These are phyloP conservation scores for Apiospora sp. DNA, from an alignment of 2,329 filamentous ascomycete species.

Conservation along the genomic window DNA sequence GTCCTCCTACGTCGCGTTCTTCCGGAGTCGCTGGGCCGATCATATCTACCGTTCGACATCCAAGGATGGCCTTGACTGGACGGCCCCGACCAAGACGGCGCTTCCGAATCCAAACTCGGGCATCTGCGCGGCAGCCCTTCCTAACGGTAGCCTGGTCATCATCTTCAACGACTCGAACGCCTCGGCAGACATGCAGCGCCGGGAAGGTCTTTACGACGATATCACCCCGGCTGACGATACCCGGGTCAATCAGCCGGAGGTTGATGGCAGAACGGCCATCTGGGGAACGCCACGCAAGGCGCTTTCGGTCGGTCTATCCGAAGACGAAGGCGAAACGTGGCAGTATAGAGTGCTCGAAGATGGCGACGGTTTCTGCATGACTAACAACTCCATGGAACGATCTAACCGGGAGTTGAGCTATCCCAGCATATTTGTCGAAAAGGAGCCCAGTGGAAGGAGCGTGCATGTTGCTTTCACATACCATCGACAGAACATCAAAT, in stretches of 20 bases:
- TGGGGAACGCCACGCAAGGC: constrained; percentile 52
- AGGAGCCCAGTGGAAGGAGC: constrained; percentile 30
- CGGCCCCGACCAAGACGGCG: constrained; percentile 41
- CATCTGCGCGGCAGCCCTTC: constrained; percentile 48
- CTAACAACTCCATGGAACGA: constrained; percentile 51
- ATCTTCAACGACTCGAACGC: constrained; percentile 52
- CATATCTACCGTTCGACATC: constrained; percentile 51
- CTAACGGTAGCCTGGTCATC: constrained; percentile 45
- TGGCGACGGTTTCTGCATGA: constrained; percentile 54
- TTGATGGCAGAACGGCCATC: constrained; percentile 48
- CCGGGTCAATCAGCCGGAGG: constrained; percentile 46
- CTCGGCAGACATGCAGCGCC: constrained; percentile 41
- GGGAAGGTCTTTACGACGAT: constrained; percentile 53
- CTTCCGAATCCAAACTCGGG: constrained; percentile 55
- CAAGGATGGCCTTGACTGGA: constrained; percentile 48
- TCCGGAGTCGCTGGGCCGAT: constrained; percentile 54
- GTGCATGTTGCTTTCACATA: constrained; percentile 52
- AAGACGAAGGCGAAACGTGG: constrained; percentile 49
- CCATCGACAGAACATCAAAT: constrained; percentile 52
- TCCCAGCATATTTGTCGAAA: constrained; percentile 48
- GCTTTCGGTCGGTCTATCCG: constrained; percentile 45
- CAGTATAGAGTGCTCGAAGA: constrained; percentile 49
- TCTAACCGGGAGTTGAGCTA: constrained; percentile 54
- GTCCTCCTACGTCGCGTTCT: constrained; percentile 46
- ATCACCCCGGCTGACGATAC: constrained; percentile 51